phyloP scores from a whole-genome alignment of 805 yeast species.

The Barnettozyma salicaria region DNA sequence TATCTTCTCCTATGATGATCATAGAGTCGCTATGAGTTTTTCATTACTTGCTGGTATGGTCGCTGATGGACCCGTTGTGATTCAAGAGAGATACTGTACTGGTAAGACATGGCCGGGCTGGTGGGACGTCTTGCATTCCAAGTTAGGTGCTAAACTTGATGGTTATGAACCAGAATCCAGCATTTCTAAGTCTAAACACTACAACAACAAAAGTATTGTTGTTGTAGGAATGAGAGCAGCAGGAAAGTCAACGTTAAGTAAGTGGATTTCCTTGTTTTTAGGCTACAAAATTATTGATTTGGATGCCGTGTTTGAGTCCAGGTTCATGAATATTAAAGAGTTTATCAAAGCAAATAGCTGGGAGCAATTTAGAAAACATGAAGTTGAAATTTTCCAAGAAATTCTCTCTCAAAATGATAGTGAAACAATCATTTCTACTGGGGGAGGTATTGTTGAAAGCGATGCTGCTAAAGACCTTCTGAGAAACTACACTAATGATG shows the following conservation, averaged over 20 bases:
- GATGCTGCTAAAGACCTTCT: conserved; percentile 59
- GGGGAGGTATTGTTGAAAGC: conserved; percentile 92
- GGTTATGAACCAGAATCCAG: conserved; percentile 56
- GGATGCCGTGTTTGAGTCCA: conserved; percentile 64
- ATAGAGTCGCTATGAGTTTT: conserved; percentile 97
- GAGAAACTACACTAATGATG: conserved; percentile 40
- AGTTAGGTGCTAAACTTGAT: conserved; percentile 56
- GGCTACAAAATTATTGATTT: conserved; percentile 70
- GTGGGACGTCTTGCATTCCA: conserved; percentile 89
- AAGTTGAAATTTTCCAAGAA: conserved; percentile 49
- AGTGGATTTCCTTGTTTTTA: conserved; percentile 65
- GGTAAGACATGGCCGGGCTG: conserved; percentile 99
- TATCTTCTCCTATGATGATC: conserved; percentile 83
- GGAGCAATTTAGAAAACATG: conserved; percentile 78
- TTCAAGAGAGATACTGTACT: conserved; percentile 86
- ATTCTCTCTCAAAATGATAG: conserved; percentile 35
- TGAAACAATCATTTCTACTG: conserved; percentile 74
- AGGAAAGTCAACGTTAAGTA: conserved; percentile 83
- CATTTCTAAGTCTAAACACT: conserved; percentile 18
- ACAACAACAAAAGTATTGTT: conserved; percentile 49
- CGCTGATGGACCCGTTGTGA: conserved; percentile 46
- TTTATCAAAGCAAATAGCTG: conserved; percentile 67
- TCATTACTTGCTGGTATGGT: conserved; percentile 78
- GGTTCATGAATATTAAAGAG: conserved; percentile 46
- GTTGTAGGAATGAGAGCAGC: conserved; percentile 98